phyloP scores from a whole-genome alignment of 108 stramenopile genomes.

The Pseudonitzschia pungens region DNA sequence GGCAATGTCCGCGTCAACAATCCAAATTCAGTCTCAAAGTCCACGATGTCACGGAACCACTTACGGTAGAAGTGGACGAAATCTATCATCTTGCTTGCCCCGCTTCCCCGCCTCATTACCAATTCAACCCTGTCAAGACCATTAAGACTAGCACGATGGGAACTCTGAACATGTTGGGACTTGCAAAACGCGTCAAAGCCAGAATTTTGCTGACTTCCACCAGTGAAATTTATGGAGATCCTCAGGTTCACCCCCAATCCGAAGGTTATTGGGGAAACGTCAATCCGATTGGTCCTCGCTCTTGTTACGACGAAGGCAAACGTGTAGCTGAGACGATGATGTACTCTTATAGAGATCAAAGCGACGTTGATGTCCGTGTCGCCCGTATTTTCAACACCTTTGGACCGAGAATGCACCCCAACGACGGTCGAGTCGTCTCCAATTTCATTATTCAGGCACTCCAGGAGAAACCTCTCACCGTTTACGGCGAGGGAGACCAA shows the following conservation, averaged over 20 bases:
- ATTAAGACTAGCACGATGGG: conserved; percentile 98
- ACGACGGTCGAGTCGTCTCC: conserved; percentile 98
- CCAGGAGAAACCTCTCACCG: conserved; percentile 93
- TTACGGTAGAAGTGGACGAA: conserved; percentile 97
- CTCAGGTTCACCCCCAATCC: conserved; percentile 90
- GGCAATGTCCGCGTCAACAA: neutral
- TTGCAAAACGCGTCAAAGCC: conserved; percentile 97
- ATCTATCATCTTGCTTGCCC: conserved; percentile 99
- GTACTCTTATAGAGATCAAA: conserved; percentile 94
- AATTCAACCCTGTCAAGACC: conserved; percentile 99
- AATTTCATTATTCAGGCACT: conserved; percentile 99
- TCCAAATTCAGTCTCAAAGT: conserved; percentile 61
- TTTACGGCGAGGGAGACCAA: conserved; percentile 96
- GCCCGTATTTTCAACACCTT: conserved; percentile 99
- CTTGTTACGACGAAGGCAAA: conserved; percentile 99
- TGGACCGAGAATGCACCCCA: conserved; percentile 98
- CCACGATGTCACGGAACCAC: conserved; percentile 97
- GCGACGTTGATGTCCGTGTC: conserved; percentile 93
- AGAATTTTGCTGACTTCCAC: conserved; percentile 95
- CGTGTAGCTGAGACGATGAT: conserved; percentile 99
- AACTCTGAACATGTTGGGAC: conserved; percentile 98
- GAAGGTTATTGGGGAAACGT: conserved; percentile 99
- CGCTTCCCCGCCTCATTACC: conserved; percentile 99
- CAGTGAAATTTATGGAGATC: conserved; percentile 91
- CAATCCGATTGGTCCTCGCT: conserved; percentile 95